Conservation (phyloP, 495 filamentous ascomycete genomes). For the Astrothelium macrocarpum region DNA sequence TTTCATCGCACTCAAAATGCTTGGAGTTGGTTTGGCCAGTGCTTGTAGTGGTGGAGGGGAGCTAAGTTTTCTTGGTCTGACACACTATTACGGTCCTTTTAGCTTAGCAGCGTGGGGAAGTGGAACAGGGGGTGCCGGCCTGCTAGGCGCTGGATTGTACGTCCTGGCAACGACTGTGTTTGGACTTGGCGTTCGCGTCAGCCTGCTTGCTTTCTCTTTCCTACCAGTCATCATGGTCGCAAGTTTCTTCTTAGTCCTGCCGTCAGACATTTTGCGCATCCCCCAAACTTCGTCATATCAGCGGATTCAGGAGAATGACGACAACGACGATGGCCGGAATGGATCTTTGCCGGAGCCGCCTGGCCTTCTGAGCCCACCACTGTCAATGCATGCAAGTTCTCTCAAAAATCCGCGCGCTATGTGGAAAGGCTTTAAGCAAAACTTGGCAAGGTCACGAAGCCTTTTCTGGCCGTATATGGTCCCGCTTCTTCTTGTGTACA, state of each 20-base stretch:
- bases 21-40: constrained; percentile 77
- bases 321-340: constrained; percentile 35
- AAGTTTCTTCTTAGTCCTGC: constrained; percentile 75
- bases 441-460: constrained; percentile 42
- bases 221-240: constrained; percentile 75
- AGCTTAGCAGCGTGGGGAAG: constrained; percentile 87
- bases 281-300: not conserved
- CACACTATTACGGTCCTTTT: constrained; percentile 87
- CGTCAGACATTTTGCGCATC: constrained; percentile 38
- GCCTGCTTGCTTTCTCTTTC: constrained; percentile 64
- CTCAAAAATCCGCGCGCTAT: not conserved
- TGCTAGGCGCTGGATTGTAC: constrained; percentile 81
- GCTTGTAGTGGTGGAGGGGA: constrained; percentile 77
- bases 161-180: constrained; percentile 72
- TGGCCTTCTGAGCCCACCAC: not conserved
- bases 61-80: constrained; percentile 78
- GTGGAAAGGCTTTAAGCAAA: constrained; percentile 37
- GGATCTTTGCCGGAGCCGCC: constrained; percentile 9
- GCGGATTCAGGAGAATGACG: constrained; percentile 9
- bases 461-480: constrained; percentile 75
- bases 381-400: not conserved
- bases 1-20: constrained; percentile 62
- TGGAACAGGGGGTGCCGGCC: constrained; percentile 82
- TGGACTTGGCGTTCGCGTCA: constrained; percentile 57
- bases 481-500: constrained; percentile 81